phyloP scores from a whole-genome alignment of 257 asterid species.

The Leptodermis oblonga region DNA sequence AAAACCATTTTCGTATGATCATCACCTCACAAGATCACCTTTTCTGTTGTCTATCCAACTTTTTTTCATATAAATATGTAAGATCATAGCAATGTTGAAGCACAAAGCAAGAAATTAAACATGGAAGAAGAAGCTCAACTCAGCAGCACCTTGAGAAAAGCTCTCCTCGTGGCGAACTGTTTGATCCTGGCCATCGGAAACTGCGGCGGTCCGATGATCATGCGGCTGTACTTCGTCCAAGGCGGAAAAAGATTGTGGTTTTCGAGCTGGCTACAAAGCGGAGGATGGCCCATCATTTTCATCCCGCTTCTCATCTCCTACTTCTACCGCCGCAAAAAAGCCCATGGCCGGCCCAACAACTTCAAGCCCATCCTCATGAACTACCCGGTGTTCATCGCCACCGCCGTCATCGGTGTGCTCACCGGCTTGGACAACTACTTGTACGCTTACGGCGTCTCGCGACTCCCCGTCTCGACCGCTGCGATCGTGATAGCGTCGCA shows the following conservation, averaged over 20 bases:
- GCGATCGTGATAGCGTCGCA: slow-evolving; percentile 18
- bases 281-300: slow-evolving; percentile 28
- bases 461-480: slow-evolving; percentile 24
- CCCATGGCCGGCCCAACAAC: slow-evolving; percentile 6
- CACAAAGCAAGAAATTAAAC: background rate
- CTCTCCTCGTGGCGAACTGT: slow-evolving; percentile 26
- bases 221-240: slow-evolving; percentile 32
- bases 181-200: slow-evolving; percentile 22
- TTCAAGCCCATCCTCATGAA: slow-evolving; percentile 20
- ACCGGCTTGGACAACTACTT: slow-evolving; percentile 23
- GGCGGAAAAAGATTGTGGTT: slow-evolving; percentile 35
- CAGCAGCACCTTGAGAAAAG: slow-evolving; percentile 9
- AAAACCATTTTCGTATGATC: background rate
- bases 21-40: background rate
- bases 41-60: background rate
- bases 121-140: slow-evolving; percentile 21
- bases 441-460: slow-evolving; percentile 14
- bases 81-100: background rate
- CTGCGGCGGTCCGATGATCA: slow-evolving; percentile 29
- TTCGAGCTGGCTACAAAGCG: slow-evolving; percentile 29
- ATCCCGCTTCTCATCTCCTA: slow-evolving; percentile 25
- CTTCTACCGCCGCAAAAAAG: slow-evolving; percentile 16
- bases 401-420: slow-evolving; percentile 21
- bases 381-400: slow-evolving; percentile 14
- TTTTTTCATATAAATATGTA: background rate